These are phyloP conservation scores for Candida maris DNA, from an alignment of 805 yeast species.

Conservation along the genomic window DNA sequence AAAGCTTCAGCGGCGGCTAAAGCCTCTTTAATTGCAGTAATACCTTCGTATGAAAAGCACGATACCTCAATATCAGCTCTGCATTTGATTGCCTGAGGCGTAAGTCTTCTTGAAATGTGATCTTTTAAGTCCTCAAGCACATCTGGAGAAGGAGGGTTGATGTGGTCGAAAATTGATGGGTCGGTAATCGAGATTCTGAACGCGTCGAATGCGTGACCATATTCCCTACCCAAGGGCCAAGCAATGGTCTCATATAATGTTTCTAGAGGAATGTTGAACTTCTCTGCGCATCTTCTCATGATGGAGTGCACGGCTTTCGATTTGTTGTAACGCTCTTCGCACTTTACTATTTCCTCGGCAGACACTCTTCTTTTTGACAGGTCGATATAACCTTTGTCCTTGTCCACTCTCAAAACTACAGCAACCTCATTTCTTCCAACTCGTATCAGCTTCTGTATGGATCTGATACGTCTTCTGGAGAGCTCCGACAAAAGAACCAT, in stretches of 20 bases:
- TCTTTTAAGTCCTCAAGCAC: slow-evolving; percentile 79
- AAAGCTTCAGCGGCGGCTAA: slow-evolving; percentile 80
- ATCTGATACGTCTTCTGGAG: slow-evolving; percentile 97
- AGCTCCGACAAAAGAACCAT: slow-evolving; percentile 95
- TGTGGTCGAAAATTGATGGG: slow-evolving; percentile 77
- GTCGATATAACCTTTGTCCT: slow-evolving; percentile 97
- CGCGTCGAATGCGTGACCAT: slow-evolving; percentile 96
- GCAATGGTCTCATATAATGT: slow-evolving; percentile 83
- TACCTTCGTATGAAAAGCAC: slow-evolving; percentile 95
- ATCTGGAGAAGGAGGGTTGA: slow-evolving; percentile 67
- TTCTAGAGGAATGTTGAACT: slow-evolving; percentile 84
- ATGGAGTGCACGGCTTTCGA: slow-evolving; percentile 98
- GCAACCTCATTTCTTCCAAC: slow-evolving; percentile 99
- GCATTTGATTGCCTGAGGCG: slow-evolving; percentile 96
- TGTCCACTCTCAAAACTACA: slow-evolving; percentile 95
- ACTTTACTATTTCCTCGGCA: slow-evolving; percentile 94
- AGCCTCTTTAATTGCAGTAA: slow-evolving; percentile 92
- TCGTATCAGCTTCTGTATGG: slow-evolving; percentile 94
- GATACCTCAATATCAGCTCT: slow-evolving; percentile 99
- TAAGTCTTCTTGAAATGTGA: slow-evolving; percentile 88
- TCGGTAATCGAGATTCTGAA: slow-evolving; percentile 95
- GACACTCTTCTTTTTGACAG: slow-evolving; percentile 95
- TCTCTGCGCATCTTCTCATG: slow-evolving; percentile 96
- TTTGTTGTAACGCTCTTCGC: slow-evolving; percentile 96
- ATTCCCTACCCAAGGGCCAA: slow-evolving; percentile 95